phyloP scores from a whole-genome alignment of 1,284 basidiomycete species.

The Filobasidium uniguttulatum region DNA sequence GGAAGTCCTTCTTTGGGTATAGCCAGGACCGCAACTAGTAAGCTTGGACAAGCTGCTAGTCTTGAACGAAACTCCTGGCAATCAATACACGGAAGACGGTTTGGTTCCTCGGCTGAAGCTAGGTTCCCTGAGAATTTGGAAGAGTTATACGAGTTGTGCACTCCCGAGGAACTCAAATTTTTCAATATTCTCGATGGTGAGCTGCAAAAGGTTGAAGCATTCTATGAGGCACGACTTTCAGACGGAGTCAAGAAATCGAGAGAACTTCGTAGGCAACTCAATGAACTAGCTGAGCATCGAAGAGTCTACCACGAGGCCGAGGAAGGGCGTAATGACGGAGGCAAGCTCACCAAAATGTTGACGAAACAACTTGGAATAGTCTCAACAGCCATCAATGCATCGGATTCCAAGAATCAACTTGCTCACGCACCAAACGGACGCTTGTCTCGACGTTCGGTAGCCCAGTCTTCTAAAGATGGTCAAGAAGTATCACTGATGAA shows the following conservation, averaged over 20 bases:
- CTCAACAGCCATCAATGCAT: neutral
- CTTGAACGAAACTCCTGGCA: too few relatives aligned
- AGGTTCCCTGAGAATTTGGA: slow-evolving; percentile 21
- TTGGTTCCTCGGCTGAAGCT: neutral
- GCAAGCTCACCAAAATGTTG: slow-evolving; percentile 8
- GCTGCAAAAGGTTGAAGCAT: slow-evolving; percentile 66
- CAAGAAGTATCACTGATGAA: too few relatives aligned
- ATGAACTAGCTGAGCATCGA: slow-evolving; percentile 58
- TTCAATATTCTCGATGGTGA: slow-evolving; percentile 60
- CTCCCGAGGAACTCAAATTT: slow-evolving; percentile 51
- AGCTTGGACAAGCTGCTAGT: too few relatives aligned
- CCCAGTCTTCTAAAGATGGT: too few relatives aligned
- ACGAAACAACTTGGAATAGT: slow-evolving; percentile 18
- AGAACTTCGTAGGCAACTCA: slow-evolving; percentile 54
- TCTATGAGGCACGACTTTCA: slow-evolving; percentile 60
- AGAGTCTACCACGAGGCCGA: slow-evolving; percentile 48
- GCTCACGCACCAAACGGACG: too few relatives aligned
- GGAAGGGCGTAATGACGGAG: slow-evolving; percentile 4
- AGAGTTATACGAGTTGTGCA: slow-evolving; percentile 28
- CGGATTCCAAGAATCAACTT: too few relatives aligned
- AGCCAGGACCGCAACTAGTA: too few relatives aligned
- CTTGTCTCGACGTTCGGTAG: too few relatives aligned
- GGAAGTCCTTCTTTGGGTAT: too few relatives aligned
- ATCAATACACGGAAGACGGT: neutral
- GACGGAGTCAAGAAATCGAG: slow-evolving; percentile 49